phyloP scores from a whole-genome alignment of 1,139 yeast genomes.

The Blastobotrys serpentis region DNA sequence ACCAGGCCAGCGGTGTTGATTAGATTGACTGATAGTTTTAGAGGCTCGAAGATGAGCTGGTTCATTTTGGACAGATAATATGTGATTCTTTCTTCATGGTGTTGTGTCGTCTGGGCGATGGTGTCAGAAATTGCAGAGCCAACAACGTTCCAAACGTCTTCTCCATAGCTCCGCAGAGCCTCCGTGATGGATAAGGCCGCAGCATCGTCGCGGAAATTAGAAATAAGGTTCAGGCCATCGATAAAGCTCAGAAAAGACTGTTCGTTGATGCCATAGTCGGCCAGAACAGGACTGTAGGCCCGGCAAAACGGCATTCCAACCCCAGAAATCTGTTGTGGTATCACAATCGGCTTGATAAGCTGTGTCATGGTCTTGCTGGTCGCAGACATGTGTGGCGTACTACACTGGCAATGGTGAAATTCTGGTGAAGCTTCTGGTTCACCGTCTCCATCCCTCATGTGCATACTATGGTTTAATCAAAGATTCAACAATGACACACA shows the following conservation, averaged over 20 bases:
- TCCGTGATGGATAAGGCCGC: background rate
- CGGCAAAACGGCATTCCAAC: constrained; percentile 9
- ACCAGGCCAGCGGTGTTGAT: background rate
- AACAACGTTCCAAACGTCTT: background rate
- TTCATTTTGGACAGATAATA: constrained; percentile 1
- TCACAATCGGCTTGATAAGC: constrained; percentile 5
- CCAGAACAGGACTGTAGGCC: constrained; percentile 5
- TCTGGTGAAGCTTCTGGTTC: background rate
- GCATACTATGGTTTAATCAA: background rate
- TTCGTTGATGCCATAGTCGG: constrained; percentile 1
- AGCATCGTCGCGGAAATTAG: too few species aligned
- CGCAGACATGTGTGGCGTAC: background rate
- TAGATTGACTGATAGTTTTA: background rate
- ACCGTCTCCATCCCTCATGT: constrained; percentile 2
- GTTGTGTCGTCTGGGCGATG: background rate
- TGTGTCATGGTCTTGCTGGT: background rate
- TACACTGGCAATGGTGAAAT: background rate
- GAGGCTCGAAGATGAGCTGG: constrained; percentile 7
- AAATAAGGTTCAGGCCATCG: constrained; percentile 1
- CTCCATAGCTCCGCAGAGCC: constrained; percentile 4
- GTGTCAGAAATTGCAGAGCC: constrained; percentile 3
- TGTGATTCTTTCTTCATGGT: background rate
- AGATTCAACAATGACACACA: background rate
- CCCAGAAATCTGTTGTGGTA: constrained; percentile 3
- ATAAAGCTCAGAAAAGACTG: constrained; percentile 5